Evolutionary conservation across 169 alveolate genomes (phyloP), one percentile per base, ranked within the genome.

Genomic region (Plasmodium gaboni): DNA sequence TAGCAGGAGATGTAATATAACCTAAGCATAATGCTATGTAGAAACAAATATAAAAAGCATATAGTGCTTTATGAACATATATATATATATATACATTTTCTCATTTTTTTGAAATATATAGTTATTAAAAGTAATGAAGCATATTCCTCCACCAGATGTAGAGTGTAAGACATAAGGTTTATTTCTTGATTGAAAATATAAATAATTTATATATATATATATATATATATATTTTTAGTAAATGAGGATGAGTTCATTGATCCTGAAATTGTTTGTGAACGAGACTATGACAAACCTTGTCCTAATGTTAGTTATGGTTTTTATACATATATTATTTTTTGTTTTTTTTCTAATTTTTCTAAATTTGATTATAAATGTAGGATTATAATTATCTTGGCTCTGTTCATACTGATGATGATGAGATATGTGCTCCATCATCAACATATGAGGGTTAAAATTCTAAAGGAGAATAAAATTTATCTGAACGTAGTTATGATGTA

Each of bases 241-340:
- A 74, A 70, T 42, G 92, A 87, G 32, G 57, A 68, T 22, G 71
- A 70, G 15, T 93, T 92, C 28, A 91, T 89, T 42, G 87, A 91
- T 26, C 93, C 94, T n/a, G 76, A 85, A 12, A 57, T 89, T 42
- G 70, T 89, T 24, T 94, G 96, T 80, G 94, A 94, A 78, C 87
- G 95, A 28, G 95, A 94, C 46, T 94, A 92, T 70, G 88, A 67
- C 17, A 26, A 73, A 22, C 96, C 96, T 3, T 94, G 96, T 63
- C 96, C 96, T 32, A 78, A 91, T 83, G 96, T 94, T 88, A 83
- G 42, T 73, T 88, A 83, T 32, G 55, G 67, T 4, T 46, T 88
- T 12, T 92, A 88, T 15, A 1, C 53, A 19, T 85, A 78, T 59
- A 88, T 92, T 71, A 63, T 92, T 73, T 93, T 93, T 92, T 53